A percentile compares a stretch with the other conserved stretches of the same genome.
These are phyloP conservation scores for Fraxinus angustifolia DNA, from an alignment of 305 asterid species.

Conservation along the genomic window DNA sequence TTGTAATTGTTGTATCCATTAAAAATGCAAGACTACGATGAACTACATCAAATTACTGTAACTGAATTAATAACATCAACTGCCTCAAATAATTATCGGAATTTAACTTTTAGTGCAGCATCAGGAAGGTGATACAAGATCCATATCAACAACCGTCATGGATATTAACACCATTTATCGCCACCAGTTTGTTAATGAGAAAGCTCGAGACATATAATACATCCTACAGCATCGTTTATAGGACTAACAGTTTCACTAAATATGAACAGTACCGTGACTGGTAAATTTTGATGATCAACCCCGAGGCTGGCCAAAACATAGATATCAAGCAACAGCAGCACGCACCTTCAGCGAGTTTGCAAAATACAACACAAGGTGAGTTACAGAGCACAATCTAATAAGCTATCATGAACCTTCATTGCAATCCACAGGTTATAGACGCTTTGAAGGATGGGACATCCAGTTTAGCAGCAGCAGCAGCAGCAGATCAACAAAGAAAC, in stretches of 20 bases:
- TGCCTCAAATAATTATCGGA: neutral
- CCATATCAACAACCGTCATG: neutral
- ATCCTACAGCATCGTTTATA: neutral
- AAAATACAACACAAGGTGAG: neutral
- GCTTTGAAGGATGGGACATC: neutral
- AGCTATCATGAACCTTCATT: neutral
- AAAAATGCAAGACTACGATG: too few species aligned
- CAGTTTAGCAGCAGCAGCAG: too few species aligned
- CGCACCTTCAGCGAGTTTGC: neutral
- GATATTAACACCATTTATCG: neutral
- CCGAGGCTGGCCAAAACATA: neutral
- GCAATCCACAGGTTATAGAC: neutral
- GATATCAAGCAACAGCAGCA: neutral
- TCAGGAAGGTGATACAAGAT: neutral
- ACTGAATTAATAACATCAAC: too few species aligned
- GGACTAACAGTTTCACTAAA: neutral
- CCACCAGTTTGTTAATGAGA: neutral
- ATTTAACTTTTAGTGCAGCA: neutral
- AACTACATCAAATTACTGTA: neutral
- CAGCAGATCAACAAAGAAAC: neutral
- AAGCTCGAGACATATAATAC: neutral
- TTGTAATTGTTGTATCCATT: neutral
- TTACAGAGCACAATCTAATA: neutral
- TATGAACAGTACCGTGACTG: neutral
- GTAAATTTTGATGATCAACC: neutral